Conservation (phyloP, 2,329 filamentous ascomycete species). For the Fusarium proliferatum region DNA sequence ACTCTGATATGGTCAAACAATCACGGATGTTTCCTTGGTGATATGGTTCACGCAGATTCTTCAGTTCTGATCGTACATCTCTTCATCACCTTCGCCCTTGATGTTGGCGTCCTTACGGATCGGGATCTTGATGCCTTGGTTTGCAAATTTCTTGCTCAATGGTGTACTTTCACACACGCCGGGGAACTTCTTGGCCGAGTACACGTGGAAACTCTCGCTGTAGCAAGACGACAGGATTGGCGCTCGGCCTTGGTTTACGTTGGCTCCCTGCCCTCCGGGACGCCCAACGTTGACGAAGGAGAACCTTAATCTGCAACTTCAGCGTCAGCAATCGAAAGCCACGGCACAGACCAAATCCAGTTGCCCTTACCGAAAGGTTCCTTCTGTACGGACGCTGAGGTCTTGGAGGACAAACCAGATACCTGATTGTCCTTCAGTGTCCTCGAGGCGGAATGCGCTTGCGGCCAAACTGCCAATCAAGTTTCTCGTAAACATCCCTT, state of each 20-base stretch:
- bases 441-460: constrained; percentile 85
- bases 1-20: background rate
- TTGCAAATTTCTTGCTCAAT: constrained; percentile 91
- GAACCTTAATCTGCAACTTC: constrained; percentile 64
- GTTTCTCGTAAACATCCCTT: constrained; percentile 93
- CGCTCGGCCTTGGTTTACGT: constrained; percentile 78
- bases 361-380: constrained; percentile 78
- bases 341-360: background rate
- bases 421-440: constrained; percentile 82
- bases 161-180: constrained; percentile 94
- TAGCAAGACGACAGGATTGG: constrained; percentile 88
- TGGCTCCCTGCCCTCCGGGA: constrained; percentile 51
- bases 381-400: constrained; percentile 92
- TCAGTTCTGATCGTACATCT: constrained; percentile 50
- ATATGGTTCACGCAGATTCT: background rate
- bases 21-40: background rate
- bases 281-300: constrained; percentile 87
- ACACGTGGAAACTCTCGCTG: constrained; percentile 91
- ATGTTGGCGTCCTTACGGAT: constrained; percentile 85
- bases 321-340: constrained; percentile 27
- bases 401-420: constrained; percentile 99
- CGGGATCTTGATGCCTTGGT: constrained; percentile 95
- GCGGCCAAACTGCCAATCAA: constrained; percentile 92
- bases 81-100: constrained; percentile 65
- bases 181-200: constrained; percentile 97